A percentile compares a stretch with the other conserved stretches of the same genome.
These are phyloP conservation scores for Phialocephala sp. DNA, from an alignment of 2,329 filamentous ascomycete species.

Conservation along the genomic window DNA sequence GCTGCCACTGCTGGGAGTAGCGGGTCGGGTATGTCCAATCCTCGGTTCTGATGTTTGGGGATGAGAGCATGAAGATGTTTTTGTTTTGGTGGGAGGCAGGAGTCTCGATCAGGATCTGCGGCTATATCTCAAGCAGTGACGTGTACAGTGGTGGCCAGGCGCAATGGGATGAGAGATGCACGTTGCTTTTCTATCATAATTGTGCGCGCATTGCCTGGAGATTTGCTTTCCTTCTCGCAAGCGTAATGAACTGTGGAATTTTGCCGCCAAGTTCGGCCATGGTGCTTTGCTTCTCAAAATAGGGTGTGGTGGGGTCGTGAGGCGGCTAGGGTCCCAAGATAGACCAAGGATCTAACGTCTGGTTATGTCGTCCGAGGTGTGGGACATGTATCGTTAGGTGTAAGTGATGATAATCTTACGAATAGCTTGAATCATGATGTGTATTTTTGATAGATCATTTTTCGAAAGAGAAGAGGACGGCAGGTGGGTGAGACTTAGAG, in stretches of 20 bases:
- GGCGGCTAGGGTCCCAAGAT: neutral
- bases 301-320: neutral
- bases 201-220: neutral
- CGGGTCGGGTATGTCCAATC: slow-evolving; percentile 1
- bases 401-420: slow-evolving; percentile 15
- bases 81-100: neutral
- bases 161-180: slow-evolving; percentile 9
- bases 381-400: slow-evolving; percentile 23
- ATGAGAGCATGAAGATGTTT: neutral
- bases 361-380: slow-evolving; percentile 14
- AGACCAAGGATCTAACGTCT: slow-evolving; percentile 22
- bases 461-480: neutral
- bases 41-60: neutral
- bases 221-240: slow-evolving; percentile 5
- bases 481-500: slow-evolving; percentile 4
- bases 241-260: slow-evolving; percentile 7
- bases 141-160: slow-evolving; percentile 18
- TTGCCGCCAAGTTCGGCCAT: neutral
- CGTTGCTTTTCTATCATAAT: slow-evolving; percentile 13
- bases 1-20: neutral
- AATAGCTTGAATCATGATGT: slow-evolving; percentile 15
- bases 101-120: neutral
- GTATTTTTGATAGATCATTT: slow-evolving; percentile 22
- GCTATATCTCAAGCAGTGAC: slow-evolving; percentile 2
- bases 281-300: neutral